Evolutionary conservation across 805 yeast genomes (phyloP).

Genomic region (Yarrowia divulgata): DNA sequence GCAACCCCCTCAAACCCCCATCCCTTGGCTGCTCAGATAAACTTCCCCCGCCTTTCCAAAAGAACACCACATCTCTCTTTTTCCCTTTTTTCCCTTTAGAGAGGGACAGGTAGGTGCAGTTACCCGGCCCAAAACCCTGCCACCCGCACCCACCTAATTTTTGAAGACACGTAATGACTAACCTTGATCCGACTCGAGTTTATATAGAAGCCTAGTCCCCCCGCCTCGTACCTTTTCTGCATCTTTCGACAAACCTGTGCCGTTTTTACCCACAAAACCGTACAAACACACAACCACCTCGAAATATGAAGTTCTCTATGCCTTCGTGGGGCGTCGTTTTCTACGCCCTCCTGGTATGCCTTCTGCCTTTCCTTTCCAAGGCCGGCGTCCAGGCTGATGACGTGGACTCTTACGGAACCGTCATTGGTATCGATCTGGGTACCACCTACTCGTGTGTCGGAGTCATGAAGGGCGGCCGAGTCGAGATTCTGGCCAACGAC

Average conservation of each 20-base stretch:
- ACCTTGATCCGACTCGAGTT: slow-evolving; percentile 38
- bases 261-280: slow-evolving; percentile 8
- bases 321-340: slow-evolving; percentile 49
- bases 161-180: slow-evolving; percentile 39
- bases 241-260: slow-evolving; percentile 37
- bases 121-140: slow-evolving; percentile 34
- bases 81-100: too few relatives aligned
- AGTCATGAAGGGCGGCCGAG: slow-evolving; percentile 81
- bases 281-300: slow-evolving; percentile 17
- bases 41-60: slow-evolving; percentile 11
- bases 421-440: slow-evolving; percentile 95
- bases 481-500: slow-evolving; percentile 92
- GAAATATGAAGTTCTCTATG: slow-evolving; percentile 38
- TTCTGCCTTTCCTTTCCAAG: slow-evolving; percentile 50
- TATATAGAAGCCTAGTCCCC: slow-evolving; percentile 35
- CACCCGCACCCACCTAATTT: slow-evolving; percentile 29
- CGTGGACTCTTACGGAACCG: slow-evolving; percentile 56
- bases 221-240: slow-evolving; percentile 4
- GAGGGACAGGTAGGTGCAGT: neutral
- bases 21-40: neutral
- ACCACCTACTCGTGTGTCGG: slow-evolving; percentile 98
- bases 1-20: neutral
- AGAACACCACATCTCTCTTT: too few relatives aligned
- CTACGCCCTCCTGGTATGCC: slow-evolving; percentile 50
- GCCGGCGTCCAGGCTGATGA: slow-evolving; percentile 49